A percentile compares a stretch with the other conserved stretches of the same genome.
Conservation (phyloP, 805 yeast genomes). For the Saturnispora bothae region DNA sequence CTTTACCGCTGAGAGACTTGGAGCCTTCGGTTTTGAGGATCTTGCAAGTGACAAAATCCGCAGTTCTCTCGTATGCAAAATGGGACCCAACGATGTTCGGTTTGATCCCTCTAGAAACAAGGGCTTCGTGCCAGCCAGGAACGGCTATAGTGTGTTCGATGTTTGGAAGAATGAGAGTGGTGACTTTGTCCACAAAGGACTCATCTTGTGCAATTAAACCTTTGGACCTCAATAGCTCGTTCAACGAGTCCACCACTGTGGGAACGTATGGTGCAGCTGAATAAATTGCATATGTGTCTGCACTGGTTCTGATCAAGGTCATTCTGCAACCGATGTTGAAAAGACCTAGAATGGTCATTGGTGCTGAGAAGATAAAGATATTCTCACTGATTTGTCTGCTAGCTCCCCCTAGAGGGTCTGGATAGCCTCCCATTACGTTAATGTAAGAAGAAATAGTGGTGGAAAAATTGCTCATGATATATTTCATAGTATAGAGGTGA, state of each 20-base stretch:
- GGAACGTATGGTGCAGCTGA: slow-evolving; percentile 46
- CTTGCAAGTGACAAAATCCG: slow-evolving; percentile 1
- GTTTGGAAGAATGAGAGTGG: slow-evolving; percentile 51
- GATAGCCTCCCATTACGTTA: too few species aligned
- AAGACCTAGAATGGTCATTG: slow-evolving; percentile 21
- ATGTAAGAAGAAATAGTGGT: too few species aligned
- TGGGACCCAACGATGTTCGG: slow-evolving; percentile 1
- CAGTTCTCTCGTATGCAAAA: neutral
- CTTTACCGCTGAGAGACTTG: neutral
- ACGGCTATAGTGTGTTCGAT: slow-evolving; percentile 44
- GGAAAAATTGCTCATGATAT: too few species aligned
- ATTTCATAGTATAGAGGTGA: too few species aligned
- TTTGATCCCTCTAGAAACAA: neutral
- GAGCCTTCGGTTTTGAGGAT: neutral
- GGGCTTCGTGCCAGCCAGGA: neutral
- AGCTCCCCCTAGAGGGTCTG: slow-evolving; percentile 28
- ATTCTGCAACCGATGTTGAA: slow-evolving; percentile 31
- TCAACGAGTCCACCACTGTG: slow-evolving; percentile 32
- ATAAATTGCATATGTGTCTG: slow-evolving; percentile 35
- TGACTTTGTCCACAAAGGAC: slow-evolving; percentile 28
- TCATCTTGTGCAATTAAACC: slow-evolving; percentile 25
- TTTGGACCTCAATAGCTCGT: slow-evolving; percentile 16
- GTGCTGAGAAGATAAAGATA: slow-evolving; percentile 27
- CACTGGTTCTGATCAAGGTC: slow-evolving; percentile 24
- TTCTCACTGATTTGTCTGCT: slow-evolving; percentile 25